Evolutionary conservation across 495 filamentous ascomycete species (phyloP), one percentile per base, ranked within the genome.

Genomic region (Pseudevernia furfuracea): DNA sequence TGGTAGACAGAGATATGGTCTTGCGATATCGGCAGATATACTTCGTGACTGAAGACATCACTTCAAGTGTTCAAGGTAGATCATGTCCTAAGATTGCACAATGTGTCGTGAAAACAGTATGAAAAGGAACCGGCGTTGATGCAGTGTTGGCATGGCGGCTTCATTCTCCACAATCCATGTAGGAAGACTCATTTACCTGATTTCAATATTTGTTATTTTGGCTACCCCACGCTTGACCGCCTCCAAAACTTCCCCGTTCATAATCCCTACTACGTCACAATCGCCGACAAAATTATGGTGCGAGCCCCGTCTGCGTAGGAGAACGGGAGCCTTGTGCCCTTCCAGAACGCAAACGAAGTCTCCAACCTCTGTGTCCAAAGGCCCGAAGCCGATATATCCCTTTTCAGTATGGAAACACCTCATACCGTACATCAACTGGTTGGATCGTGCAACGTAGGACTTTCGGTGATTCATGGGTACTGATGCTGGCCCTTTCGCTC

Each of bases 191-290:
- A 48, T 7, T 48, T 34, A 59, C 23, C 19, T 59, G 2, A 21
- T 30, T 17, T 59, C 57, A 39, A 59, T 59, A 12, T 59, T 7
- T 25, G 34, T 59, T 34, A 25, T 59, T 34, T 59, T 36, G 23
- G 57, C 57, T 59, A 39, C 57, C 39, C 57, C 36, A 39, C 57
- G 57, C 57, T 59, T 59, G 57, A 59, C 36, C 32, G 57, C 57
- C 25, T 59, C 57, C 57, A 59, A 34, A 59, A 59, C 57, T 59
- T 59, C 57, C 21, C 57, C 57, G 39, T 59, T 59, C 57, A 59
- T 59, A 21, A 59, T 59, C 19, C 57, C 57, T 39, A 59, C 57
- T 14, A 59, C 57, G 57, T 59, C 57, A 14, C 57, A 59, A 59
- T 59, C 57, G 57, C 57, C 57, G 21, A 59, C 36, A 11, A 59